These are phyloP conservation scores for Scorias spongiosa DNA, from an alignment of 2,329 filamentous ascomycete genomes.

Conservation along the genomic window DNA sequence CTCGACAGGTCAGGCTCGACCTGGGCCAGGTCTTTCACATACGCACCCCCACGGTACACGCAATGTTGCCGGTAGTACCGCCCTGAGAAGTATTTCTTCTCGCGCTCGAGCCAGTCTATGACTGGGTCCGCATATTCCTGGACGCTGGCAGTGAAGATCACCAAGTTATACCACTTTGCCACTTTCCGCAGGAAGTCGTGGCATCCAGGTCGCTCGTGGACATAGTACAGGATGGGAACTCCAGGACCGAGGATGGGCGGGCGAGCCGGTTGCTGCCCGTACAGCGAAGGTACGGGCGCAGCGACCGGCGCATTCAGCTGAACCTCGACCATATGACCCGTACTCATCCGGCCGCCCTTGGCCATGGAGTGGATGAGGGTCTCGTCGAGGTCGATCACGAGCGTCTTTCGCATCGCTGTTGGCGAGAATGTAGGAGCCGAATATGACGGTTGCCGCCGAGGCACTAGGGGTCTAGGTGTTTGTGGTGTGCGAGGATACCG, in stretches of 20 bases:
- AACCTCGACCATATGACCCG: constrained; percentile 97
- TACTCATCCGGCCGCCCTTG: constrained; percentile 88
- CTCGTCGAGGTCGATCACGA: constrained; percentile 92
- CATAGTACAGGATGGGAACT: constrained; percentile 95
- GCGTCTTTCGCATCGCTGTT: constrained; percentile 64
- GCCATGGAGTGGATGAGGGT: constrained; percentile 97
- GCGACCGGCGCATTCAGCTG: constrained; percentile 45
- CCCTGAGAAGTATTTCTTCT: constrained; percentile 88
- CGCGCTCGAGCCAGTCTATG: constrained; percentile 94
- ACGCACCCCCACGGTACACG: constrained; percentile 85
- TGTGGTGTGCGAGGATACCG: constrained; percentile 83
- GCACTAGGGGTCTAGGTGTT: constrained; percentile 79
- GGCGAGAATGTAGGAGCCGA: constrained; percentile 41
- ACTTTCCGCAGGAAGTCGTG: constrained; percentile 90
- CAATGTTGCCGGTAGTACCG: constrained; percentile 96
- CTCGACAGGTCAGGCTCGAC: constrained; percentile 95
- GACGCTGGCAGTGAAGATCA: constrained; percentile 92
- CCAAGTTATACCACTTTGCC: constrained; percentile 95
- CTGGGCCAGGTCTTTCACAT: constrained; percentile 93
- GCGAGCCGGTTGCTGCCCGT: not conserved
- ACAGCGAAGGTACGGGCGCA: constrained; percentile 8
- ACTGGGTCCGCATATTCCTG: constrained; percentile 98
- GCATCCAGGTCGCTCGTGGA: constrained; percentile 92
- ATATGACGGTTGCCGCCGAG: constrained; percentile 78
- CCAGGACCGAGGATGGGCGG: constrained; percentile 50